A percentile compares a stretch with the other conserved stretches of the same genome.
phyloP scores from a whole-genome alignment of 2,329 filamentous ascomycete genomes.

The Gremmenia infestans region DNA sequence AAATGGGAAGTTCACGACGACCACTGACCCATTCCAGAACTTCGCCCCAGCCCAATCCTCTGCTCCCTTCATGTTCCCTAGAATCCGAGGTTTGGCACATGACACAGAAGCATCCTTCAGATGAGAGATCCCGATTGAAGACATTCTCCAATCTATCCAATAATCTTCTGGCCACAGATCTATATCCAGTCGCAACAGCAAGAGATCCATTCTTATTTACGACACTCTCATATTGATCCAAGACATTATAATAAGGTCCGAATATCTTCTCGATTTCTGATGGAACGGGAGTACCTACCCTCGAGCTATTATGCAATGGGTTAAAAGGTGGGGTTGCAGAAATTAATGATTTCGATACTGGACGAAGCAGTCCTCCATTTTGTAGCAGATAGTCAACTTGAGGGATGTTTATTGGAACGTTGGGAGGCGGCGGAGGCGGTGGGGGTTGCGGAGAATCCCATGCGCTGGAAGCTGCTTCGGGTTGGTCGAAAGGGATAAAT shows the following conservation, averaged over 20 bases:
- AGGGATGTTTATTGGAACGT: conserved; percentile 60
- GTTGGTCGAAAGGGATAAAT: conserved; percentile 34
- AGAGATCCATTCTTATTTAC: conserved; percentile 80
- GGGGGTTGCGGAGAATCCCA: conserved; percentile 47
- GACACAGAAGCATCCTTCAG: conserved; percentile 77
- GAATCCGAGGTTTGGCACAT: conserved; percentile 65
- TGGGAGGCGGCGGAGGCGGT: conserved; percentile 64
- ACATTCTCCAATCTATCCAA: conserved; percentile 90
- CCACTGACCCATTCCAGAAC: conserved; percentile 91
- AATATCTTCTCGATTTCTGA: conserved; percentile 71
- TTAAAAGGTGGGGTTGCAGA: conserved; percentile 48
- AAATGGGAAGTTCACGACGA: conserved; percentile 75
- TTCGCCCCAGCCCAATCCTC: conserved; percentile 88
- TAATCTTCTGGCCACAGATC: conserved; percentile 84
- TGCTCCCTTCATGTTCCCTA: conserved; percentile 40
- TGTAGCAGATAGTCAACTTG: conserved; percentile 89
- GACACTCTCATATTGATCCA: conserved; percentile 83
- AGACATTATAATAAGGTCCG: conserved; percentile 71
- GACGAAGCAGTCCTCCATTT: conserved; percentile 72
- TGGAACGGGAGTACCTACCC: conserved; percentile 19
- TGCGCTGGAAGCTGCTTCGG: conserved; percentile 23
- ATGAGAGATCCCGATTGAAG: conserved; percentile 86
- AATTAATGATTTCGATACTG: conserved; percentile 70
- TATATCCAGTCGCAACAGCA: conserved; percentile 91
- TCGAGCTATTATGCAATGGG: conserved; percentile 46